Percentiles rank a stretch among this genome's conserved stretches.
These are phyloP conservation scores for Areca catechu DNA, from an alignment of 176 grass and related monocot genomes.

Conservation along the genomic window DNA sequence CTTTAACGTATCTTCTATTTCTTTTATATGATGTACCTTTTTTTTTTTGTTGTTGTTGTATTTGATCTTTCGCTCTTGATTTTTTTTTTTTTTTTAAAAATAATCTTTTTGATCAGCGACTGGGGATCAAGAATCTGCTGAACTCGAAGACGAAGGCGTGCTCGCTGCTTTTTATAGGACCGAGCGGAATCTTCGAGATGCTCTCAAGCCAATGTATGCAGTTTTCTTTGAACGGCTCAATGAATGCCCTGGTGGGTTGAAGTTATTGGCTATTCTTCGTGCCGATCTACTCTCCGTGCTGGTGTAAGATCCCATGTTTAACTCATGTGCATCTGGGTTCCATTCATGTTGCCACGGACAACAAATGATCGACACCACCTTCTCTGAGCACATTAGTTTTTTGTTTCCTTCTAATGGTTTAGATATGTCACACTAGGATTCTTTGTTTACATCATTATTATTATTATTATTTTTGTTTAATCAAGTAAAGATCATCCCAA, in stretches of 20 bases:
- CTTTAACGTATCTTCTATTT: no score
- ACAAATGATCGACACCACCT: no score
- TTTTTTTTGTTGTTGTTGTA: not conserved
- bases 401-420: no score
- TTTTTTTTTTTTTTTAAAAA: not conserved
- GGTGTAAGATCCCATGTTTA: constrained; percentile 32
- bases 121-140: constrained; percentile 18
- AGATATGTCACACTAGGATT: no score
- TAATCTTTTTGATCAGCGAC: not conserved
- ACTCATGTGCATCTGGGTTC: not conserved
- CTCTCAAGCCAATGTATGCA: constrained; percentile 58
- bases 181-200: constrained; percentile 67
- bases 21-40: not conserved
- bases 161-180: constrained; percentile 62
- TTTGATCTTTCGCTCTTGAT: no score
- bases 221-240: constrained; percentile 77
- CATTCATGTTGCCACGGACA: no score
- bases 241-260: constrained; percentile 73
- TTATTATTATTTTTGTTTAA: no score
- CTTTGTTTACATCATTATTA: no score
- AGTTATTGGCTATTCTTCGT: constrained; percentile 70
- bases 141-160: constrained; percentile 29
- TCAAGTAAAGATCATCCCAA: no score
- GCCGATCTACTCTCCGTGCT: constrained; percentile 70
- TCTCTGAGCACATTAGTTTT: no score